Percentiles rank a stretch among this genome's conserved stretches.
These are phyloP conservation scores for Coniochaeta ligniaria DNA, from an alignment of 2,329 filamentous ascomycete genomes.

Conservation along the genomic window DNA sequence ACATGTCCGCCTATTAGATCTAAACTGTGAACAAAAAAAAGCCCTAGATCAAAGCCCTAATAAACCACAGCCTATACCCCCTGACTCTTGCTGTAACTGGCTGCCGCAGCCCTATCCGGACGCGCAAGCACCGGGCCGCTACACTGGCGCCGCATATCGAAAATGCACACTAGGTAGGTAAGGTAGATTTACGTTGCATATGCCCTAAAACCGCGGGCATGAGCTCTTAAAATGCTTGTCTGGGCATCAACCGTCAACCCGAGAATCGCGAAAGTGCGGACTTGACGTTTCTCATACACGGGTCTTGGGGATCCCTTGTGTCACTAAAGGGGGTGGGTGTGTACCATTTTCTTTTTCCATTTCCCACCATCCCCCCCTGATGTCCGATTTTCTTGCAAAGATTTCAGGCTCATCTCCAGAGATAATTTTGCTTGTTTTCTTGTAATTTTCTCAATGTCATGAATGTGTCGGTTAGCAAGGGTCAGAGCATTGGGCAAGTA, in stretches of 20 bases:
- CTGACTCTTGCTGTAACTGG: neutral
- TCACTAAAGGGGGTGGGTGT: neutral
- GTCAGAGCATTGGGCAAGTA: neutral
- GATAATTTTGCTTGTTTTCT: neutral
- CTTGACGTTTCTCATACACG: neutral
- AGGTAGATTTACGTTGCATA: conserved; percentile 1
- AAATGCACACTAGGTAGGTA: neutral
- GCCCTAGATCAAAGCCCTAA: neutral
- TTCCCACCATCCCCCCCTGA: neutral
- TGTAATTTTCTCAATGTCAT: neutral
- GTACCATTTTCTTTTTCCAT: neutral
- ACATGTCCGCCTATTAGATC: neutral
- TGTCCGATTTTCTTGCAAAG: neutral
- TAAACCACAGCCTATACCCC: neutral
- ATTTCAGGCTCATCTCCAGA: neutral
- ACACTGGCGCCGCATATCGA: neutral
- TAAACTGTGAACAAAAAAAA: neutral
- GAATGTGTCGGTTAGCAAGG: neutral
- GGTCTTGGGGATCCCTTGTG: neutral
- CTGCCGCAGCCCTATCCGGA: neutral
- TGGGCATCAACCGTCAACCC: neutral
- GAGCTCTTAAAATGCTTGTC: neutral
- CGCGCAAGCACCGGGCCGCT: neutral
- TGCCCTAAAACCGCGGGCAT: neutral
- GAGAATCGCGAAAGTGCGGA: too few relatives aligned